Percentiles rank a stretch among this genome's conserved stretches.
Conservation (phyloP, 345 rosid genomes). For the Camelina sativa region DNA sequence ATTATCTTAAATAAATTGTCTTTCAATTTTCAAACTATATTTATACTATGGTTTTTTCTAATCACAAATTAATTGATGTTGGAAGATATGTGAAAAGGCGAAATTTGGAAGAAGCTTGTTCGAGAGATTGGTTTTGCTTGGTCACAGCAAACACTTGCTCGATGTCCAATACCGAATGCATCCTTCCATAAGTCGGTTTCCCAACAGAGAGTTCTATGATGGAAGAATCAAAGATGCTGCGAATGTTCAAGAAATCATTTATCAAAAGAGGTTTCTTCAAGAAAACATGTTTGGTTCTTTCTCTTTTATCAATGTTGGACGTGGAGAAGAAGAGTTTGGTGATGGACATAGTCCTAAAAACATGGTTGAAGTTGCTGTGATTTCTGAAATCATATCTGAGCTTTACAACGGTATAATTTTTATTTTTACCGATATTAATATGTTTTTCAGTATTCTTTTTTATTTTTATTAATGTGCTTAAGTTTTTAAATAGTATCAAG, state of each 20-base stretch:
- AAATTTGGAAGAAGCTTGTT: conserved; percentile 72
- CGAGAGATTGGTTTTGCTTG: conserved; percentile 56
- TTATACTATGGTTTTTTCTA: too few species aligned
- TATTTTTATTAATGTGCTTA: not conserved
- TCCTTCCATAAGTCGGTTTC: conserved; percentile 64
- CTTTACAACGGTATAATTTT: conserved; percentile 44
- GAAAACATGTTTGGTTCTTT: conserved; percentile 48
- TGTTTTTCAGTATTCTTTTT: not conserved
- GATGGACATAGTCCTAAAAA: not conserved
- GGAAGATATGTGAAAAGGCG: conserved; percentile 17
- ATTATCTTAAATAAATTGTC: not conserved
- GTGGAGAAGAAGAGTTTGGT: conserved; percentile 13
- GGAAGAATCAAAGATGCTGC: conserved; percentile 50
- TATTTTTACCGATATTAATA: not conserved
- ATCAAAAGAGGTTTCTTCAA: conserved; percentile 38
- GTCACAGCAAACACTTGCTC: conserved; percentile 55
- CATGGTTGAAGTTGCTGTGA: conserved; percentile 1
- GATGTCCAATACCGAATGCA: conserved; percentile 73
- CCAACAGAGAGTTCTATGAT: conserved; percentile 51
- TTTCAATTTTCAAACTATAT: too few species aligned
- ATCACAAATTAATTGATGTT: too few species aligned
- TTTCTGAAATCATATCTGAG: conserved; percentile 18
- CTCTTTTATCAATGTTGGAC: conserved; percentile 49
- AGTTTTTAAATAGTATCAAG: conserved; percentile 15
- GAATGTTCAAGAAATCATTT: conserved; percentile 40